Evolutionary conservation across 352 stramenopile genomes (phyloP).

Genomic region (Phytophthora fragariae): DNA sequence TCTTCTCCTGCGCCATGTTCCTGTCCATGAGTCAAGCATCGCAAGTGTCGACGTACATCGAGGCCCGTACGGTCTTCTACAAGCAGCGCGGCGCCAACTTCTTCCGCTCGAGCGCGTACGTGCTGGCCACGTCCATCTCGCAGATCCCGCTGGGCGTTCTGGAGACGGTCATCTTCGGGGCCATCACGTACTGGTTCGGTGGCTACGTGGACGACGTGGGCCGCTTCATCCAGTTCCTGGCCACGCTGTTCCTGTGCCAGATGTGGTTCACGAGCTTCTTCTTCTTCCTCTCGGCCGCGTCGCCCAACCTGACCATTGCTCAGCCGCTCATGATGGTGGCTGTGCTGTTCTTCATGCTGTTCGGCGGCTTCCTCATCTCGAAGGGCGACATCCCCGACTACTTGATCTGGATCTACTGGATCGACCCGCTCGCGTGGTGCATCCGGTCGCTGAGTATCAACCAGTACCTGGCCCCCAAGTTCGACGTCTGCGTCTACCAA

Average conservation of each 20-base stretch:
- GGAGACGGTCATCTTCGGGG: slow-evolving; percentile 86
- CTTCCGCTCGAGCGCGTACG: slow-evolving; percentile 87
- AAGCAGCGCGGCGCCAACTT: slow-evolving; percentile 92
- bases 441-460: slow-evolving; percentile 65
- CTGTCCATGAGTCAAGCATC: slow-evolving; percentile 82
- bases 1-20: slow-evolving; percentile 92
- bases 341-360: slow-evolving; percentile 75
- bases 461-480: slow-evolving; percentile 56
- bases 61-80: slow-evolving; percentile 84
- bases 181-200: slow-evolving; percentile 90
- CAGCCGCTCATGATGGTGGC: slow-evolving; percentile 69
- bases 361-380: slow-evolving; percentile 72
- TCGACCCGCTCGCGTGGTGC: slow-evolving; percentile 76
- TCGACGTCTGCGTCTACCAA: slow-evolving; percentile 58
- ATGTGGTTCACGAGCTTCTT: slow-evolving; percentile 79
- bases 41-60: slow-evolving; percentile 84
- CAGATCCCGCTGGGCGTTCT: slow-evolving; percentile 62
- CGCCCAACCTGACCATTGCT: slow-evolving; percentile 61
- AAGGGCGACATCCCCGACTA: slow-evolving; percentile 64
- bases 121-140: slow-evolving; percentile 62
- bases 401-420: slow-evolving; percentile 84
- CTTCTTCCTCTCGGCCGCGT: slow-evolving; percentile 62
- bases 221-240: slow-evolving; percentile 67
- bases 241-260: slow-evolving; percentile 71
- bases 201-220: slow-evolving; percentile 60